These are phyloP conservation scores for Tricladium varicosporioides DNA, from an alignment of 2,329 filamentous ascomycete genomes.

Conservation along the genomic window DNA sequence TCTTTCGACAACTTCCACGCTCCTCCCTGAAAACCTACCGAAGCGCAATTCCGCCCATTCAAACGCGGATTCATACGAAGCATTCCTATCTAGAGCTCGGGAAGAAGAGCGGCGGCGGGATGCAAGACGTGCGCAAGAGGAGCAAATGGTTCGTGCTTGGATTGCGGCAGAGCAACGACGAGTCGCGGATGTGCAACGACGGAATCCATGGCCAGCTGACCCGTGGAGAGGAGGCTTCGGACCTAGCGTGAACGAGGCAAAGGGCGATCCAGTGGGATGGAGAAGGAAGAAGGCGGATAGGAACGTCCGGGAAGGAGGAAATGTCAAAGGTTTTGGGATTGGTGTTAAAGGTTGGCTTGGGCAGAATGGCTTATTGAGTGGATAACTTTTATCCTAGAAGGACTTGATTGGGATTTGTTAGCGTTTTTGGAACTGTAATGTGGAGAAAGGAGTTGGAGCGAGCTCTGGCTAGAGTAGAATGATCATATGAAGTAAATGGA, in stretches of 20 bases:
- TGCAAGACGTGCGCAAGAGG: conserved; percentile 4
- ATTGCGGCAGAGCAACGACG: conserved; percentile 10
- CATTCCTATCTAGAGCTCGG: conserved; percentile 10
- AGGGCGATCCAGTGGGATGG: not conserved
- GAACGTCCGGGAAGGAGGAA: not conserved
- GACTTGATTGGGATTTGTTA: conserved; percentile 12
- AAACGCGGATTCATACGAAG: conserved; percentile 9
- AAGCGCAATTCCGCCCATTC: not conserved
- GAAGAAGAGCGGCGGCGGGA: not conserved
- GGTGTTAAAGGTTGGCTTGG: conserved; percentile 16
- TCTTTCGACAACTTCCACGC: conserved; percentile 15
- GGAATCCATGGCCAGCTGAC: conserved; percentile 14
- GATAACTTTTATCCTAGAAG: conserved; percentile 17
- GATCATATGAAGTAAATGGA: not conserved
- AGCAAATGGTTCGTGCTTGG: conserved; percentile 14
- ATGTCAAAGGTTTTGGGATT: not conserved
- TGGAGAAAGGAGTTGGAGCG: not conserved
- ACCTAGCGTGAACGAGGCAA: not conserved
- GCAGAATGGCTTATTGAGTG: conserved; percentile 7
- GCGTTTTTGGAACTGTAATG: not conserved
- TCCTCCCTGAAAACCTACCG: not conserved
- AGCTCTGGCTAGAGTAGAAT: too few species aligned
- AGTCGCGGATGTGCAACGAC: not conserved
- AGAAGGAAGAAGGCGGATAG: not conserved
- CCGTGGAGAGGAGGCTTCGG: conserved; percentile 25